Evolutionary conservation across 257 asterid species (phyloP).

Genomic region (Catharanthus roseus): DNA sequence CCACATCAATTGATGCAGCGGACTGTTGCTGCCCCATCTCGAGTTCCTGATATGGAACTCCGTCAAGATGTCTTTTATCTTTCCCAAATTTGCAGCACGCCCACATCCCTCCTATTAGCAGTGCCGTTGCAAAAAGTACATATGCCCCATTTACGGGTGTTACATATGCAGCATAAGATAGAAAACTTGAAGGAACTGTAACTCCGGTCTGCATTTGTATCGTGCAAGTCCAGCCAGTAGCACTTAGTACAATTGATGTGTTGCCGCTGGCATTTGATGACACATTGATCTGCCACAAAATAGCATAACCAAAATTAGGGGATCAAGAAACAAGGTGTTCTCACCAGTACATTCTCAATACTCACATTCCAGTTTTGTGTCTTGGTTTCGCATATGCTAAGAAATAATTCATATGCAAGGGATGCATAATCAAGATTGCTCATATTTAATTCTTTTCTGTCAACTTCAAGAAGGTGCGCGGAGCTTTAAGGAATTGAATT

Average conservation of each 20-base stretch:
- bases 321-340: background rate
- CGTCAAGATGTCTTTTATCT: slow-evolving; percentile 32
- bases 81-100: slow-evolving; percentile 37
- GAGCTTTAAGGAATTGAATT: background rate
- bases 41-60: slow-evolving; percentile 51
- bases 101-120: slow-evolving; percentile 32
- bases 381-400: background rate
- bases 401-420: background rate
- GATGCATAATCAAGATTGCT: no score
- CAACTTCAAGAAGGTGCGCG: background rate
- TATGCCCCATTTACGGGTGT: slow-evolving; percentile 41
- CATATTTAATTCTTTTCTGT: background rate
- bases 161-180: slow-evolving; percentile 18
- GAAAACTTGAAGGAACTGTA: slow-evolving; percentile 18
- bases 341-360: slow-evolving; percentile 4
- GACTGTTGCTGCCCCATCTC: slow-evolving; percentile 47
- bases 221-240: slow-evolving; percentile 32
- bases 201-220: slow-evolving; percentile 25
- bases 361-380: background rate
- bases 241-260: slow-evolving; percentile 30
- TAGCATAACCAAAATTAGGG: background rate
- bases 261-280: slow-evolving; percentile 24
- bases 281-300: slow-evolving; percentile 39
- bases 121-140: slow-evolving; percentile 35
- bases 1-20: slow-evolving; percentile 23